Evolutionary conservation across 768 basidiomycete species (phyloP).

Genomic region (Boletus pseudo-olivaceus): DNA sequence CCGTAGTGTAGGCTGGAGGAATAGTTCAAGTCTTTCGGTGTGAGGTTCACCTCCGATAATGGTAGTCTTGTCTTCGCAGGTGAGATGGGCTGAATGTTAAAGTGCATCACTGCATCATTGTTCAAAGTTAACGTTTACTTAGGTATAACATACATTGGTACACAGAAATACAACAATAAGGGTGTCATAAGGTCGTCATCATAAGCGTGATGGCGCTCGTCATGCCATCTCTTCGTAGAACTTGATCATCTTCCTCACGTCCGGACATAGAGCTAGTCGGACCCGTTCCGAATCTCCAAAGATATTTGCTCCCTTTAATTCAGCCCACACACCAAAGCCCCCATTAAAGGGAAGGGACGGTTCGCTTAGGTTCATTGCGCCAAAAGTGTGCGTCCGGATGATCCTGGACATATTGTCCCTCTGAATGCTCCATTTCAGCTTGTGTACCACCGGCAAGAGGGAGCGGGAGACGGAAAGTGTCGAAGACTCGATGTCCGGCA

Average conservation of each 20-base stretch:
- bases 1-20: neutral
- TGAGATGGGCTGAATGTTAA: neutral
- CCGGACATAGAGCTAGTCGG: slow-evolving; percentile 65
- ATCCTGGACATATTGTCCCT: slow-evolving; percentile 58
- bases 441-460: slow-evolving; percentile 59
- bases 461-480: slow-evolving; percentile 53
- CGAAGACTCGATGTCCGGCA: slow-evolving; percentile 64
- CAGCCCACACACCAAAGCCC: slow-evolving; percentile 53
- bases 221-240: slow-evolving; percentile 51
- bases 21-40: neutral
- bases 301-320: slow-evolving; percentile 46
- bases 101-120: neutral
- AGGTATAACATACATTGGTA: neutral
- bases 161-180: neutral
- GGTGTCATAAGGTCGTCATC: neutral
- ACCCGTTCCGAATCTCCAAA: slow-evolving; percentile 63
- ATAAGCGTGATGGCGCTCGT: neutral
- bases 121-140: neutral
- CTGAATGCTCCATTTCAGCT: slow-evolving; percentile 70
- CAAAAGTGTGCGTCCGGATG: slow-evolving; percentile 41
- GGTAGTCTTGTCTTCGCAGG: neutral
- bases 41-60: slow-evolving; percentile 3
- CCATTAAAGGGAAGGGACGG: slow-evolving; percentile 29
- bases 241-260: slow-evolving; percentile 51
- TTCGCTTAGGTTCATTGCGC: slow-evolving; percentile 26